Base-by-base conservation (phyloP, 1,284 basidiomycete genomes). In the Schizopora paradoxa region DNA sequence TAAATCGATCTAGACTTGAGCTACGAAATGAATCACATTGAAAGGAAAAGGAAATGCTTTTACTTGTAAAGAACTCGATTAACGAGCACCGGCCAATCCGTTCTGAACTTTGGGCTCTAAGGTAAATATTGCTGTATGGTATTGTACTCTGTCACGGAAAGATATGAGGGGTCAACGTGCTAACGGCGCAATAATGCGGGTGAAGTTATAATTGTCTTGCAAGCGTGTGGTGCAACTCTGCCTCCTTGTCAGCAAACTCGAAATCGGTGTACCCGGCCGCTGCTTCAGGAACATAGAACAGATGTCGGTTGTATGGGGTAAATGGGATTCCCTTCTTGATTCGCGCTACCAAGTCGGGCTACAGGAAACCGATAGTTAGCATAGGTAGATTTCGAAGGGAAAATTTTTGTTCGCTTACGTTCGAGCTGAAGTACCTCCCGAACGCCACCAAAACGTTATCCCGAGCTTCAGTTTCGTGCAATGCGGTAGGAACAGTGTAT, bases 391-490 rank as follows among this genome's bases (percentile, higher is more conserved):
- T 4, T 4, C 28, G 13, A 3, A 19, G 6, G 14, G 21, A 31
- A 14, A 54, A n/a, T n/a, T n/a, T n/a, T n/a, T n/a, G n/a, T n/a
- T n/a, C n/a, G n/a, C 66, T 53, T 43, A 70, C 64, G 51, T 73
- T 72, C 0, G 67, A 58, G 43, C 77, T 73, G 54, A 72, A 80
- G 43, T 58, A 58, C 7, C 77, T 60, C 1, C 73, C 78, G 48
- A 76, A 72, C 0, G 67, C 72, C 32, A 74, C 58, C 8, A 48
- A 28, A 6, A 74, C 28, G 52, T 70, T 57, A 48, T 62, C 59
- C 51, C 58, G 52, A 57, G 59, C 45, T 52, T 65, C 61, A 1
- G 61, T 61, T 3, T 41, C 41, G 11, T 55, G 42, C 2, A 64
- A 41, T n/a, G 64, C 66, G 1, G 26, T 51, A 33, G 60, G 58